Evolutionary conservation across 176 grass and related monocot species (phyloP).

Genomic region (Puya raimondii): DNA sequence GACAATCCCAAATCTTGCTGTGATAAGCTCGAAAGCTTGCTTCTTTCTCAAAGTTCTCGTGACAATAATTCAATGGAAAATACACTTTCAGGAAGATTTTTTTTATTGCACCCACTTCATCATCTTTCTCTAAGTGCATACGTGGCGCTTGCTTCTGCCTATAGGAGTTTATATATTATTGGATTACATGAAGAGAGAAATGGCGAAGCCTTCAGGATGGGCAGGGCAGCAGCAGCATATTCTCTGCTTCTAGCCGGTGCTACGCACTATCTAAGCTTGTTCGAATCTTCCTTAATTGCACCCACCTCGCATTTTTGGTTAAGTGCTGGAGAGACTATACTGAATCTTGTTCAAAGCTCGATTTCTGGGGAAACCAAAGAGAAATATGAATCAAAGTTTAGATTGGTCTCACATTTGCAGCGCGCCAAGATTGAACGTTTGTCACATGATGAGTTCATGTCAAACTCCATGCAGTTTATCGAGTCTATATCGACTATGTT

Average conservation of each 20-base stretch:
- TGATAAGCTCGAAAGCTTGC: conserved; percentile 60
- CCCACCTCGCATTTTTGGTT: conserved; percentile 49
- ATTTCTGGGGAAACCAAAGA: conserved; percentile 13
- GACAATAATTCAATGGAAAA: conserved; percentile 14
- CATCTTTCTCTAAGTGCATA: conserved; percentile 53
- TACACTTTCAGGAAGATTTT: conserved; percentile 23
- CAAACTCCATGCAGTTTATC: conserved; percentile 38
- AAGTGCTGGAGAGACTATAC: conserved; percentile 40
- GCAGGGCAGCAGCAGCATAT: conserved; percentile 54
- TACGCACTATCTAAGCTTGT: conserved; percentile 55
- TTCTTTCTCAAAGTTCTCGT: conserved; percentile 33
- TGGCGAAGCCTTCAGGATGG: conserved; percentile 33
- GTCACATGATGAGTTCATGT: conserved; percentile 36
- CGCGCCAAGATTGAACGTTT: conserved; percentile 16
- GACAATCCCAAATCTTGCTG: conserved; percentile 67
- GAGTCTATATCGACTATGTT: conserved; percentile 37
- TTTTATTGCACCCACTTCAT: conserved; percentile 59
- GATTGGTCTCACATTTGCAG: conserved; percentile 22
- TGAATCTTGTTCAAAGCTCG: conserved; percentile 38
- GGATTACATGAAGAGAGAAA: conserved; percentile 14
- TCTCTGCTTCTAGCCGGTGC: conserved; percentile 53
- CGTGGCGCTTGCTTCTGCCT: conserved; percentile 72
- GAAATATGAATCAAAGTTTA: conserved; percentile 16
- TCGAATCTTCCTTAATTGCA: conserved; percentile 61
- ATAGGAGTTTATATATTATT: conserved; percentile 25